Evolutionary conservation across 2,329 filamentous ascomycete species (phyloP).

Genomic region (Seiridium unicorne): DNA sequence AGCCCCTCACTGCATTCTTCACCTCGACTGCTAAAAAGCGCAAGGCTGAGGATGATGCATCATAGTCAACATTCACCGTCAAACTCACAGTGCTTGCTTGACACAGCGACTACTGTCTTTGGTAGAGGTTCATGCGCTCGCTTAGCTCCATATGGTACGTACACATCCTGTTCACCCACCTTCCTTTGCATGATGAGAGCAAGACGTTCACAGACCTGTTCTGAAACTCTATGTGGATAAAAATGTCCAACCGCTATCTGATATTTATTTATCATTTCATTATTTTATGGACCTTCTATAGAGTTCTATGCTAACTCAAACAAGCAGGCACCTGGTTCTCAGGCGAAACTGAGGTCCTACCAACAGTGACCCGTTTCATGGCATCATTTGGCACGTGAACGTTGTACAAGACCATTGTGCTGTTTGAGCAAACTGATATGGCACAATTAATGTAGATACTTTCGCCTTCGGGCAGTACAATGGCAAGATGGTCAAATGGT

Average conservation of each 20-base stretch:
- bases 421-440: neutral
- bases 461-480: neutral
- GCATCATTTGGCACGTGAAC: no score
- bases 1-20: conserved; percentile 77
- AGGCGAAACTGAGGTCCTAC: no score
- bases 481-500: neutral
- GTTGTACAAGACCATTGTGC: neutral
- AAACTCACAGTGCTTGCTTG: no score
- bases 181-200: conserved; percentile 65
- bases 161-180: neutral
- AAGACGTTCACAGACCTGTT: conserved; percentile 81
- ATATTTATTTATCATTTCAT: conserved; percentile 28
- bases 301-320: neutral
- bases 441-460: neutral
- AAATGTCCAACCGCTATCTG: conserved; percentile 85
- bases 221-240: conserved; percentile 71
- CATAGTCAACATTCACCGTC: conserved; percentile 8
- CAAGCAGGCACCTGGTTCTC: no score
- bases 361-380: no score
- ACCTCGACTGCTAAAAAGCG: conserved; percentile 44
- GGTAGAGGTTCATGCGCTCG: neutral
- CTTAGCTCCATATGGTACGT: conserved; percentile 5
- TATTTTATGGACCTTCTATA: neutral
- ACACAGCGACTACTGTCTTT: no score
- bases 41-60: conserved; percentile 31